Evolutionary conservation across 148 eudicot genomes (phyloP).

Genomic region (Chenopodium formosanum): DNA sequence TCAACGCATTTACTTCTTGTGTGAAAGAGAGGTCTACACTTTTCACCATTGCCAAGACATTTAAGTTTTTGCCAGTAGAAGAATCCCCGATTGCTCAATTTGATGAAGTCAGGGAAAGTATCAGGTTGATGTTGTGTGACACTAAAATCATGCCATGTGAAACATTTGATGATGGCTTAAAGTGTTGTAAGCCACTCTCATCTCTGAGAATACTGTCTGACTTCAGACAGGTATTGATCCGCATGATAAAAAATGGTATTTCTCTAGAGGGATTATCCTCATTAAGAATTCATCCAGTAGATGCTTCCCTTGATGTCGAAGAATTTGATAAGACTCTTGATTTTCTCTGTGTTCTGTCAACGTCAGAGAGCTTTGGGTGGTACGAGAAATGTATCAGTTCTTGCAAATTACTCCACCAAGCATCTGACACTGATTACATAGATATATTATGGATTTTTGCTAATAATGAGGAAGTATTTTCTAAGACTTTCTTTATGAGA

Average conservation of each 20-base stretch:
- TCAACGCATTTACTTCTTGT: constrained; percentile 32
- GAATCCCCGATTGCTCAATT: constrained; percentile 29
- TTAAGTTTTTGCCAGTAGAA: constrained; percentile 30
- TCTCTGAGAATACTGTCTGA: constrained; percentile 13
- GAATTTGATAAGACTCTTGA: constrained; percentile 31
- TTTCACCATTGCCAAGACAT: constrained; percentile 7
- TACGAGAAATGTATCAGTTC: constrained; percentile 45
- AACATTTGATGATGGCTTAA: constrained; percentile 1
- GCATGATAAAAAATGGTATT: constrained; percentile 36
- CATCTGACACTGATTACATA: constrained; percentile 38
- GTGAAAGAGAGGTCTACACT: constrained; percentile 24
- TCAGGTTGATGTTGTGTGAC: constrained; percentile 13
- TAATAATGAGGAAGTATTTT: constrained; percentile 29
- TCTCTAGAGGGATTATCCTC: constrained; percentile 41
- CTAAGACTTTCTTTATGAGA: neutral
- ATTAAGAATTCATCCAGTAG: constrained; percentile 35
- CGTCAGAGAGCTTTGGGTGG: constrained; percentile 33
- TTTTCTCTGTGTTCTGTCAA: constrained; percentile 37
- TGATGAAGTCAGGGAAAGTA: constrained; percentile 30
- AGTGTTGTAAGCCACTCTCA: neutral
- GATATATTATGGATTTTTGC: constrained; percentile 42
- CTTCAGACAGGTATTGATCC: constrained; percentile 30
- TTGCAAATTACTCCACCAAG: constrained; percentile 41
- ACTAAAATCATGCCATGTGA: constrained; percentile 39
- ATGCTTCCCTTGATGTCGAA: constrained; percentile 41